Conservation (phyloP, 2,329 filamentous ascomycete genomes). For the Cercospora sesami region DNA sequence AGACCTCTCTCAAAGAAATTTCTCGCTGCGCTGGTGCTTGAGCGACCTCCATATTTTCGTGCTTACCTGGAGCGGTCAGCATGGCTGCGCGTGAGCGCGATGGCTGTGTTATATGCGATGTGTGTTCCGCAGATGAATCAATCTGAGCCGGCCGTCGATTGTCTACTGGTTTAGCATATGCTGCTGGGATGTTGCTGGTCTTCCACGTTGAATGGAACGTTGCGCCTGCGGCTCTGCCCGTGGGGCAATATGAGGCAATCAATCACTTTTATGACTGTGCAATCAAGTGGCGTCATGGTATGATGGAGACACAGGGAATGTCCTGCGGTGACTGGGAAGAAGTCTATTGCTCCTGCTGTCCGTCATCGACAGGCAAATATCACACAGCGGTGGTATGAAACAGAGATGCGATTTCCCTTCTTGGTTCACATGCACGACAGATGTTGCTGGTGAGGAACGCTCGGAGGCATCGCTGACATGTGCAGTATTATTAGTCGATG, state of each 20-base stretch:
- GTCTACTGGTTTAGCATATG: constrained; percentile 5
- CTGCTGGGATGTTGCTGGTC: constrained; percentile 12
- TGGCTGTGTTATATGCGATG: neutral
- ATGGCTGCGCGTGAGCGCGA: neutral
- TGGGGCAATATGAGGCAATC: neutral
- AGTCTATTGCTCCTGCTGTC: neutral
- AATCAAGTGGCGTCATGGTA: neutral
- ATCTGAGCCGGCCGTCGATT: neutral
- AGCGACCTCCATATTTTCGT: neutral
- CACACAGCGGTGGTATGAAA: neutral
- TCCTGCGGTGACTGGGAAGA: neutral
- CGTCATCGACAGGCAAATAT: neutral
- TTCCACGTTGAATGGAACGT: neutral
- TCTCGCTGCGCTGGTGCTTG: neutral
- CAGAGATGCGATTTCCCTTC: neutral
- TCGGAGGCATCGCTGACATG: neutral
- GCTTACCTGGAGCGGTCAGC: neutral
- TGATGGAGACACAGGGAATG: neutral
- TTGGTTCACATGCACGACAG: neutral
- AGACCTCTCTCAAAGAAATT: constrained; percentile 9
- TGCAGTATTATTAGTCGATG: neutral
- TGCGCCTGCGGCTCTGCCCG: neutral
- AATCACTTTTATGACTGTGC: neutral
- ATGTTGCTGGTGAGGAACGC: neutral
- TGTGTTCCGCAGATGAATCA: neutral